Percentiles rank a stretch among this genome's conserved stretches.
phyloP scores from a whole-genome alignment of 73 alveolate species.

The Urostyla sp. region DNA sequence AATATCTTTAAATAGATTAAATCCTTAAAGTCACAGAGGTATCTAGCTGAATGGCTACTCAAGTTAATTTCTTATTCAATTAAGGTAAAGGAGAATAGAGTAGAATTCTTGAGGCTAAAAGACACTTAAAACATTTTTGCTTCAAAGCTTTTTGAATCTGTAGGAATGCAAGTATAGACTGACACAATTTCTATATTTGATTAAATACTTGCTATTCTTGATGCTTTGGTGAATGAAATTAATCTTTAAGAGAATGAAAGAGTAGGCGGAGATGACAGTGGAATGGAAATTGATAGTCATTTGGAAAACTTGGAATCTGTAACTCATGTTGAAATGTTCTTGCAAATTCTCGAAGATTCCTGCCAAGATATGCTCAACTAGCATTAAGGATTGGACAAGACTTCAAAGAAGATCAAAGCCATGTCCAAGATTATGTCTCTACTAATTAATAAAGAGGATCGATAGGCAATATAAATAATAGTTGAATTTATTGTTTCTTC shows the following conservation, averaged over 20 bases:
- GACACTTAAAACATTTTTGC: slow-evolving; percentile 33
- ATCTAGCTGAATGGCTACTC: slow-evolving; percentile 56
- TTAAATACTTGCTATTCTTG: slow-evolving; percentile 14
- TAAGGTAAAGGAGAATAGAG: slow-evolving; percentile 55
- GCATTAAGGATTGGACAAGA: slow-evolving; percentile 14
- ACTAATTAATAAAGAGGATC: slow-evolving; percentile 18
- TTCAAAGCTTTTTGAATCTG: slow-evolving; percentile 49
- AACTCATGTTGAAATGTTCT: slow-evolving; percentile 40
- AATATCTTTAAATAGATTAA: background rate
- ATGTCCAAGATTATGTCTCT: slow-evolving; percentile 53
- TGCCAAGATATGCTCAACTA: slow-evolving; percentile 40
- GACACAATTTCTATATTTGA: slow-evolving; percentile 35
- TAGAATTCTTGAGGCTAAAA: slow-evolving; percentile 8
- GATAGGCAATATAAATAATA: slow-evolving; percentile 17
- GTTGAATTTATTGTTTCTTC: slow-evolving; percentile 8
- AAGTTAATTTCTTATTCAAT: slow-evolving; percentile 24
- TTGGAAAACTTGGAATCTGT: slow-evolving; percentile 27
- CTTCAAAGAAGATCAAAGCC: slow-evolving; percentile 58
- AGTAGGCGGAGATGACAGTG: background rate
- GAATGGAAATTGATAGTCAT: slow-evolving; percentile 26
- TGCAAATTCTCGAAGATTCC: slow-evolving; percentile 27
- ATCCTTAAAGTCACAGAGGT: slow-evolving; percentile 6
- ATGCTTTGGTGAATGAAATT: slow-evolving; percentile 4
- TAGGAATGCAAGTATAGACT: slow-evolving; percentile 31
- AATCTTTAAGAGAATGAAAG: background rate